Base-by-base conservation (phyloP, 2,329 filamentous ascomycete species). In the Penicillium sp. region DNA sequence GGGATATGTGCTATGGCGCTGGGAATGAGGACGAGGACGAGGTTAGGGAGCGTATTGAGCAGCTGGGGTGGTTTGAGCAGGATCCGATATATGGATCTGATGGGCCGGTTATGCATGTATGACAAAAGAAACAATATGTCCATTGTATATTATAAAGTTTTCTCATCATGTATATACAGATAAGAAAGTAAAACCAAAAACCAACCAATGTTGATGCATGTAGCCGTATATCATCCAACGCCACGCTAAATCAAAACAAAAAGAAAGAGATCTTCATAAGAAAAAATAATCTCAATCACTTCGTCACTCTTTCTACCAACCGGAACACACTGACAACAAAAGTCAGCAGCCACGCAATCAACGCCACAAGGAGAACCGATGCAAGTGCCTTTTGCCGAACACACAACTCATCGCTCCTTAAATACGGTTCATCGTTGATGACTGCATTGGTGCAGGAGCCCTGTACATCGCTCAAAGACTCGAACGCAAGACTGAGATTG, bases 291-390 rank as follows among this genome's bases (percentile, higher is more conserved):
- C 8, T 30, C 48, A 24, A 28, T 59, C 47, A 52, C 61, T 58
- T 57, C n/a, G 58, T 24, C n/a, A 60, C 58, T 43, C 58, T 55
- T 42, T 30, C 57, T 6, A 58, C 76, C 60, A 76, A 81, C 79
- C 88, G 83, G 68, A 91, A 87, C 58, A 91, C 85, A 73, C 91
- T 96, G 57, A 97, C 87, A 50, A 88, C 84, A 74, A 97, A 96
- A 21, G 91, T 97, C 71, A 88, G 81, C 59, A 93, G 82, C 93
- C 93, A 97, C n/a, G 90, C 87, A 59, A 95, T 79, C 57, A 97
- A 79, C 9, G 90, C 90, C 58, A 96, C 80, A 52, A 96, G 77
- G 64, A 96, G 80, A 53, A 96, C 88, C 7, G 83, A 87, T 43
- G 90, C 88, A 60, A 97, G 75, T 3, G 88, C 87, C 68, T 86